Evolutionary conservation across 169 alveolate species (phyloP), one percentile per base, ranked within the genome.

Genomic region (Plasmodium chabaudi): DNA sequence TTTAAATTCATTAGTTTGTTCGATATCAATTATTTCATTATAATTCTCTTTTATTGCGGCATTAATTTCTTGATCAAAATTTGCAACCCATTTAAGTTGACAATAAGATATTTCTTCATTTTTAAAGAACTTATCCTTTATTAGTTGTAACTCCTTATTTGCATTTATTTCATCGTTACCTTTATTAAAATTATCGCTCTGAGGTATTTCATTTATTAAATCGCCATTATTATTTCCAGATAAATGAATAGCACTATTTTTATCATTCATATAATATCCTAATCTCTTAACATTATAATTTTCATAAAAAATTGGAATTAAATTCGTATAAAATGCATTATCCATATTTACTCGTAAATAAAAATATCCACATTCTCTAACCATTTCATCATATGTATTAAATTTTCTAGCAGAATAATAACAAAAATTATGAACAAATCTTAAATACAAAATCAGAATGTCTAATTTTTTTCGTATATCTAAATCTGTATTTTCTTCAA

Each of bases 301-400:
- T 82, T 82, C 90, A 59, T 82, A 82, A 82, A 67, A 82, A 27
- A 68, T 39, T 10, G 90, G 90, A 25, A 56, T 67, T 21, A 82
- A 47, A 25, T 82, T 82, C 3, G 25, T 65, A 59, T 51, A 57
- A 19, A 67, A 68, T 12, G 39, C 57, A 23, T 82, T 82, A 15
- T 67, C 51, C 61, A 82, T n/a, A 25, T 82, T 82, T 0, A 82
- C 90, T 21, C 90, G 55, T 15, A 82, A 61, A 47, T 55, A 82
- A 44, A 82, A 82, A 63, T 82, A 49, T 13, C 90, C 90, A 68
- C 90, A 82, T 59, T 82, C 90, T 55, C 90, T 82, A n/a, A 61
- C 39, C 82, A 82, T 53, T 34, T 82, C 90, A 46, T 82, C 90
- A 25, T 82, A 82, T 39, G 90, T 82, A 46, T 82, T 65, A 70